Conservation (phyloP, 2,329 filamentous ascomycete genomes). For the Podosphaera aphanis region DNA sequence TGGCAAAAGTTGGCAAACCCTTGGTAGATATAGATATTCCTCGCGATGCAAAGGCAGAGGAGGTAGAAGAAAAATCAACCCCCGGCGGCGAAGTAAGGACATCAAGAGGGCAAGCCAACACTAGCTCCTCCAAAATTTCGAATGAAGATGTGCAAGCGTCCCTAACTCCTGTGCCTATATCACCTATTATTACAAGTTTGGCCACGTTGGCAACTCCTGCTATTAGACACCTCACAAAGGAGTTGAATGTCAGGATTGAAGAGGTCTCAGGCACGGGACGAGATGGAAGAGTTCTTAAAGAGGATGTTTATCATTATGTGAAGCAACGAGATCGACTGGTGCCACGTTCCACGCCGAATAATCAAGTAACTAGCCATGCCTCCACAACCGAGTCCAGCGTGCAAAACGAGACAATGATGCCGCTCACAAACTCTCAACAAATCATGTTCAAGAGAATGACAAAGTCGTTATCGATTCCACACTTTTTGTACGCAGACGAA, state of each 20-base stretch:
- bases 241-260: conserved; percentile 52
- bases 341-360: conserved; percentile 6
- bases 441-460: conserved; percentile 99
- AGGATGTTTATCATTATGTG: conserved; percentile 60
- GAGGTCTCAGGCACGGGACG: conserved; percentile 67
- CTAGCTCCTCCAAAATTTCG: background rate
- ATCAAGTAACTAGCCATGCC: conserved; percentile 5
- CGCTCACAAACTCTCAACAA: conserved; percentile 56
- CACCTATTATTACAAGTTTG: conserved; percentile 28
- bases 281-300: conserved; percentile 77
- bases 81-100: conserved; percentile 6
- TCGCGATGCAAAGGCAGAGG: conserved; percentile 44
- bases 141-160: background rate
- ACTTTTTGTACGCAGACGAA: conserved; percentile 87
- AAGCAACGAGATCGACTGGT: conserved; percentile 25
- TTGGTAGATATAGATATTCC: conserved; percentile 89
- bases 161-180: background rate
- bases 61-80: conserved; percentile 19
- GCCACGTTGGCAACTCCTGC: conserved; percentile 71
- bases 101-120: conserved; percentile 4
- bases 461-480: conserved; percentile 67
- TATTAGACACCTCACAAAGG: conserved; percentile 68
- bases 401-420: conserved; percentile 44
- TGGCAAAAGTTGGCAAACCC: conserved; percentile 84
- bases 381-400: conserved; percentile 9